Base-by-base conservation (phyloP, 2,329 filamentous ascomycete genomes). In the Ceratocystis destructans region DNA sequence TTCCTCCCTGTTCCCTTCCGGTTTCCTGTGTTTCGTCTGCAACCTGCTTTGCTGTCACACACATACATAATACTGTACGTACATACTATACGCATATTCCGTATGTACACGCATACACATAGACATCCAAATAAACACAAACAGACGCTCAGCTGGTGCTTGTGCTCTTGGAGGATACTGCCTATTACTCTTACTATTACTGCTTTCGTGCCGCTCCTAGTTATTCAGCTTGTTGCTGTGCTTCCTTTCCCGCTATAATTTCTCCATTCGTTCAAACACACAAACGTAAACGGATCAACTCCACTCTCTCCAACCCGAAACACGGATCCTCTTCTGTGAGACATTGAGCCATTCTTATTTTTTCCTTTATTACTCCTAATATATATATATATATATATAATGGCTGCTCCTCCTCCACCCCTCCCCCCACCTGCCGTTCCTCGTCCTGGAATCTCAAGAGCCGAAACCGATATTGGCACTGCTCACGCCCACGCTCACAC, bases 381-480 rank as follows among this genome's bases (percentile, higher is more conserved):
- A 41, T 41, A 41, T 41, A 37, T 33, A 33, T 33, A 25, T 25
- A 25, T 6, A 55, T 68, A 68, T 68, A 68, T 65, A 68, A 68
- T 68, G 66, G 64, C 61, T 2, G 59, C 64, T 41, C 64, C 64
- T 64, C 48, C 57, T 22, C 66, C 63, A 46, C 37, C 33, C 44
- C 55, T 57, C 62, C 37, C 63, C 22, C 20, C 59, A 41, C 63
- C 55, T 22, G 44, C 48, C 20, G 48, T 66, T n/a, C 66, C 66
- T 48, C 66, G 64, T 61, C 66, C 64, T 17, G 66, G 65, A 55
- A 61, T 68, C 5, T 61, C 37, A 44, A 59, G 64, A 41, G 55
- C 66, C 37, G 66, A 48, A 41, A 68, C 66, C 50, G 66, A 68
- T 44, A 44, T 63, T 33, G 61, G 12, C 5, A 63, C 28, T 20